phyloP scores from a whole-genome alignment of 768 basidiomycete species.

The Phylloporus scabripes region DNA sequence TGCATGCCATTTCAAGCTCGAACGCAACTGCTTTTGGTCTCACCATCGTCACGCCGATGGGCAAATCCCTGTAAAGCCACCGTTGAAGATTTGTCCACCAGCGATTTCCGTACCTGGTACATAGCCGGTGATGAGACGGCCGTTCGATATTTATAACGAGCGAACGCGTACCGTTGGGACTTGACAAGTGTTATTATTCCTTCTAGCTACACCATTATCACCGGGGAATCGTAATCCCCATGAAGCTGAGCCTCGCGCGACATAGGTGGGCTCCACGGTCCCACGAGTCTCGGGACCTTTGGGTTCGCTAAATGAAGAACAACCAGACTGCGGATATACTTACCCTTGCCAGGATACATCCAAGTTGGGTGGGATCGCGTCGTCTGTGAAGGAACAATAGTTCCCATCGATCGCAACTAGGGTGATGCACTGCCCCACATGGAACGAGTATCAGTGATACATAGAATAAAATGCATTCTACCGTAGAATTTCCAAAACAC shows the following conservation, averaged over 20 bases:
- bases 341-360: too few relatives aligned
- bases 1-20: constrained; percentile 27
- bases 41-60: constrained; percentile 46
- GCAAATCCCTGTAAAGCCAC: constrained; percentile 39
- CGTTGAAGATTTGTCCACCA: constrained; percentile 34
- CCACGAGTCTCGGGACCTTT: constrained; percentile 32
- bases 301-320: background rate
- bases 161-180: constrained; percentile 18
- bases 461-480: constrained; percentile 7
- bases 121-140: background rate
- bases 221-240: constrained; percentile 33
- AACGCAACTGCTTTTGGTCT: constrained; percentile 28
- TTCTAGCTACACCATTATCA: constrained; percentile 38
- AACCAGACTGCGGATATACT: background rate
- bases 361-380: constrained; percentile 20
- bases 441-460: too few relatives aligned
- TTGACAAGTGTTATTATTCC: constrained; percentile 28
- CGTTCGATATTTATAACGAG: background rate
- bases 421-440: constrained; percentile 23
- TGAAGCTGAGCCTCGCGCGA: constrained; percentile 38
- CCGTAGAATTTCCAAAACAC: constrained; percentile 27
- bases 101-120: constrained; percentile 6
- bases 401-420: constrained; percentile 31
- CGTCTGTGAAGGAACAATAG: constrained; percentile 35
- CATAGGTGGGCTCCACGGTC: too few relatives aligned